phyloP scores from a whole-genome alignment of 371 early-diverging fungal genomes.

The Mortierella sp. region DNA sequence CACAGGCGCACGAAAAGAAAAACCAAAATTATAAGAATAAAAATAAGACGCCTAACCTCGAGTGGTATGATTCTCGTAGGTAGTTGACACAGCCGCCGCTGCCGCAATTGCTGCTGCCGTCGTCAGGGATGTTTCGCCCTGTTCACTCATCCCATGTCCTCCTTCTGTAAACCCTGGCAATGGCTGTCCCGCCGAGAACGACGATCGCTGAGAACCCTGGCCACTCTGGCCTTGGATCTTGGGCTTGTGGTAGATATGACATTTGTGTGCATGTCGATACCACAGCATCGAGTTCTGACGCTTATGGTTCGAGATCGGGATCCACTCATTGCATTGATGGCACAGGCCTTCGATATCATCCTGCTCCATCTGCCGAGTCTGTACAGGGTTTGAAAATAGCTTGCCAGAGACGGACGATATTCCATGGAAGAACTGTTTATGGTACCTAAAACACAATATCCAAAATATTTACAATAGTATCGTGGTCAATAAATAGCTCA shows the following conservation, averaged over 20 bases:
- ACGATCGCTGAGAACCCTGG: conserved; percentile 39
- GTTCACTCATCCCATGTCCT: background rate
- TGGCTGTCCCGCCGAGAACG: conserved; percentile 45
- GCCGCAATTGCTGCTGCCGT: conserved; percentile 4
- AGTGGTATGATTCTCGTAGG: conserved; percentile 7
- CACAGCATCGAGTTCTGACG: conserved; percentile 85
- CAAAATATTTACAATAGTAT: too few relatives aligned
- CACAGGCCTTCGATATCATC: conserved; percentile 88
- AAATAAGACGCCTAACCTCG: background rate
- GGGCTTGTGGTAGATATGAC: conserved; percentile 89
- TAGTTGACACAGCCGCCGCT: background rate
- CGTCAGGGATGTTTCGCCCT: background rate
- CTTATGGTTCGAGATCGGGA: conserved; percentile 83
- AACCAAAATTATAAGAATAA: background rate
- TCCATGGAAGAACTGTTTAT: conserved; percentile 93
- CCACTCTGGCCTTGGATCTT: conserved; percentile 59
- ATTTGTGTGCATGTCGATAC: conserved; percentile 95
- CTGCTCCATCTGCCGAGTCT: conserved; percentile 75
- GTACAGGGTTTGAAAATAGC: conserved; percentile 80
- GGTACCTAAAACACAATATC: conserved; percentile 72
- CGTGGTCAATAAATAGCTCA: too few relatives aligned
- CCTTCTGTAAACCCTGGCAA: conserved; percentile 24
- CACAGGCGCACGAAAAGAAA: background rate
- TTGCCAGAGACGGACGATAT: conserved; percentile 92
- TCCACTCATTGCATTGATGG: conserved; percentile 89